Base-by-base conservation (phyloP, 139 green algal species). In the Tetraselmis chui region DNA sequence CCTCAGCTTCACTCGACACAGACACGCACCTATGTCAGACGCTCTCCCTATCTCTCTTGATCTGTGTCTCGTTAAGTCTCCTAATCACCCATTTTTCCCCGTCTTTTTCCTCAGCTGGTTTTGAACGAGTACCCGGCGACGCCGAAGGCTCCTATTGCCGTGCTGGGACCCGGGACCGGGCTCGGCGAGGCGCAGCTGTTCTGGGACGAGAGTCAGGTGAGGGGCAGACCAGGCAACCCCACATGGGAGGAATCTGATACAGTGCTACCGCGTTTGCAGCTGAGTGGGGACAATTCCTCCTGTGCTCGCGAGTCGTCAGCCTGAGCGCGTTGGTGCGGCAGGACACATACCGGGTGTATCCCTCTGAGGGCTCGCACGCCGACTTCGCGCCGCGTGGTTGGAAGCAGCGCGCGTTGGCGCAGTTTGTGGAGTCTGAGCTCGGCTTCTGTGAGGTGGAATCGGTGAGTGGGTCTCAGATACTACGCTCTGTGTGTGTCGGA, bases 131-230 rank as follows among this genome's bases (percentile, higher is more conserved):
- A 59, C 30, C 11, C 28, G 18, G 1, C 1, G n/a, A 29, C 32
- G 27, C 26, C 31, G 30, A 82, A 92, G 91, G 93, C 88, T 0
- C 94, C 94, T 29, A 96, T 93, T 75, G 90, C 86, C 1, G 92
- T 97, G 18, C 89, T 98, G 85, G 95, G 95, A n/a, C 95, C 95
- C 0, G 95, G 95, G 80, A 98, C 95, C 0, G 95, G 95, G 1
- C 89, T 98, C 76, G 95, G 95, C 2, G 88, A 96, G 67, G 92
- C 93, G 1, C 89, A 96, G 84, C 88, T 98, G 76, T 93, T 97
- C 76, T 98, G 92, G 92, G 92, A 97, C 85, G 83, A 89, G 58
- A 67, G 45, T 18, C 45, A 67, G 45, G 45, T 67, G 45, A 18
- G 45, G 45, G 45, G 45, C 11, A 18, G n/a, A n/a, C n/a, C n/a